Base-by-base conservation (phyloP, 306 rosid species). In the Quercus suber region DNA sequence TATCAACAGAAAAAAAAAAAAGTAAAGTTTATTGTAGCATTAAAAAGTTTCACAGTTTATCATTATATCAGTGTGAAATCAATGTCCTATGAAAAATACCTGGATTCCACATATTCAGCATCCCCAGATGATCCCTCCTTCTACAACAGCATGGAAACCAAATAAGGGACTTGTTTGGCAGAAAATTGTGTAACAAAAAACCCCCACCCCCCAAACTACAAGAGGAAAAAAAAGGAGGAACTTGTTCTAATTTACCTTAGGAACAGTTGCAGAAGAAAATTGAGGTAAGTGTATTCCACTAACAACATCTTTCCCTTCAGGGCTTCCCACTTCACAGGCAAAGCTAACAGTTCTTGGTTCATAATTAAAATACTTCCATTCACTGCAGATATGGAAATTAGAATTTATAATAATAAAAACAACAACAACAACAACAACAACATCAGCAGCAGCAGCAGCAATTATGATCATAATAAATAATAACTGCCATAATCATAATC, bases 241-340 rank as follows among this genome's bases (percentile, higher is more conserved):
- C 33, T 64, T 33, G 5, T 67, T 68, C 17, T 60, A 76, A 28
- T 78, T 79, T 70, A 92, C 99, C 94, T 85, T 77, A 25, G 93
- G 92, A 86, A 93, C 88, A 9, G 87, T 30, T 3, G 91, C 98
- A 58, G 96, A 93, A 14, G 98, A 95, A 84, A 93, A 91, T 51
- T 89, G 97, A 28, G 85, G 89, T 64, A 93, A 85, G 28, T 73
- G 83, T 76, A 89, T 76, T 30, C 67, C 71, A 61, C 56, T 73
- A 33, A 76, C 57, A n/a, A 11, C 82, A 80, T 82, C 79, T 60
- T 83, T 80, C 73, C 74, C 82, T 77, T 84, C 85, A 15, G 80
- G 78, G 60, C 75, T 85, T 65, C 85, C 90, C 28, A 55, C 67
- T 55, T 80, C 82, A 28, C 82, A 49, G 52, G 87, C 81, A 77